These are phyloP conservation scores for Rhodotorula sp. DNA, from an alignment of 1,284 basidiomycete species.

Conservation along the genomic window DNA sequence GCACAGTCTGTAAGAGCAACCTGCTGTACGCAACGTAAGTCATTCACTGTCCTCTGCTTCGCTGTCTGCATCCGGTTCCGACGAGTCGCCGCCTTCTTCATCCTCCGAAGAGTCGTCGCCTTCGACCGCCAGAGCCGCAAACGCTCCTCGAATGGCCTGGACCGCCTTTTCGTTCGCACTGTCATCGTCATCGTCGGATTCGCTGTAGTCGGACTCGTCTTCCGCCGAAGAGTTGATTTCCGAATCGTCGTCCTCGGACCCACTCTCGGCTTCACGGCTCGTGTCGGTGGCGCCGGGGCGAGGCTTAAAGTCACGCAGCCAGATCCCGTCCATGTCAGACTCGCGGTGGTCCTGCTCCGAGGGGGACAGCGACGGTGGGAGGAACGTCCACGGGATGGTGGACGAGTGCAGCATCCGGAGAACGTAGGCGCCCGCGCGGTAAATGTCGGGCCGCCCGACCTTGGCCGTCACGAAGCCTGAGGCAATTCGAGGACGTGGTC, in stretches of 20 bases:
- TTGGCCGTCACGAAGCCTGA: constrained; percentile 68
- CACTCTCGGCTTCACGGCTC: constrained; percentile 44
- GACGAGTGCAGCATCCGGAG: constrained; percentile 44
- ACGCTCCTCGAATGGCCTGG: constrained; percentile 46
- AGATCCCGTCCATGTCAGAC: constrained; percentile 38
- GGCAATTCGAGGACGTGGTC: neutral
- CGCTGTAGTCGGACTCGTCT: constrained; percentile 45
- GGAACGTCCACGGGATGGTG: constrained; percentile 43
- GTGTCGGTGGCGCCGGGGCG: constrained; percentile 60
- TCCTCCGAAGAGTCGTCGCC: constrained; percentile 49
- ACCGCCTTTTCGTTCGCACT: constrained; percentile 31
- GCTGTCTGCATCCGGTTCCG: constrained; percentile 43
- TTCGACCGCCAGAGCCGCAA: constrained; percentile 48
- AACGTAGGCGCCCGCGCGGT: constrained; percentile 80
- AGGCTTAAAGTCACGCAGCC: constrained; percentile 57
- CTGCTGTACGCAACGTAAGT: too few relatives aligned
- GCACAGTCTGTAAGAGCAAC: neutral
- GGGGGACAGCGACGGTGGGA: constrained; percentile 9
- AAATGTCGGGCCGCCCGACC: constrained; percentile 78
- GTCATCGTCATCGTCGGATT: constrained; percentile 37
- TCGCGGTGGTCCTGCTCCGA: constrained; percentile 17
- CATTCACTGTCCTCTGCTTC: neutral
- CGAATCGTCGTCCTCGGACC: constrained; percentile 39
- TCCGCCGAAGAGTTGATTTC: constrained; percentile 37
- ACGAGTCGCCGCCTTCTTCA: constrained; percentile 44